Conservation (phyloP, 2,329 filamentous ascomycete genomes). For the Talaromyces sp. region DNA sequence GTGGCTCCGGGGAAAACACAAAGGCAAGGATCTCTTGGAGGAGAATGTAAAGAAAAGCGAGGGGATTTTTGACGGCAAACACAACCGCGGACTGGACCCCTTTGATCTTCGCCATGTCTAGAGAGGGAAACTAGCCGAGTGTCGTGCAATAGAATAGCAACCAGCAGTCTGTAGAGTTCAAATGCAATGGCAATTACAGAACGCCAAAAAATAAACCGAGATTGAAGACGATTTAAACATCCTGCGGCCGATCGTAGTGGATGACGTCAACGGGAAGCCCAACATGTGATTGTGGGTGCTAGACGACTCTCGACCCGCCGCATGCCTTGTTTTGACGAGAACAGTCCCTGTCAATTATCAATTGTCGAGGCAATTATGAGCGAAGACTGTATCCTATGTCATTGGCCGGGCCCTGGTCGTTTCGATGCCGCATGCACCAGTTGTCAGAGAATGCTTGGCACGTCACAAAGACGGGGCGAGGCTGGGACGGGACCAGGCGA, state of each 20-base stretch:
- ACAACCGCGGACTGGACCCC: conserved; percentile 1
- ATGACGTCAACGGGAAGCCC: neutral
- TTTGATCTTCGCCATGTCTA: neutral
- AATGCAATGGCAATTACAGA: neutral
- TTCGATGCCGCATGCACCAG: neutral
- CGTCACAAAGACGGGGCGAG: neutral
- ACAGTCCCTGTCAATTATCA: neutral
- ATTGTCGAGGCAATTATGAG: neutral
- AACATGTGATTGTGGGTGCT: neutral
- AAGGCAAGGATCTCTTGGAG: conserved; percentile 24
- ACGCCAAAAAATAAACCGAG: neutral
- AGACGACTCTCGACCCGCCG: neutral
- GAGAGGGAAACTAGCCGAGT: neutral
- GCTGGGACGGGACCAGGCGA: neutral
- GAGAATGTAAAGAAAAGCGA: conserved; percentile 25
- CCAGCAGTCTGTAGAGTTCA: neutral
- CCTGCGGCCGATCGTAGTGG: neutral
- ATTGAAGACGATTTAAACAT: neutral
- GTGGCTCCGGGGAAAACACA: conserved; percentile 65
- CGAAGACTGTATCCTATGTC: neutral
- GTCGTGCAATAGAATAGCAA: neutral
- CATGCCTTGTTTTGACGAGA: conserved; percentile 4
- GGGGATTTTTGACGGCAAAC: conserved; percentile 14
- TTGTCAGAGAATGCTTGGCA: neutral
- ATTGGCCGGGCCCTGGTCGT: neutral